A percentile compares a stretch with the other conserved stretches of the same genome.
Evolutionary conservation across 2,329 filamentous ascomycete genomes (phyloP).

Genomic region (Didymella pinodella): DNA sequence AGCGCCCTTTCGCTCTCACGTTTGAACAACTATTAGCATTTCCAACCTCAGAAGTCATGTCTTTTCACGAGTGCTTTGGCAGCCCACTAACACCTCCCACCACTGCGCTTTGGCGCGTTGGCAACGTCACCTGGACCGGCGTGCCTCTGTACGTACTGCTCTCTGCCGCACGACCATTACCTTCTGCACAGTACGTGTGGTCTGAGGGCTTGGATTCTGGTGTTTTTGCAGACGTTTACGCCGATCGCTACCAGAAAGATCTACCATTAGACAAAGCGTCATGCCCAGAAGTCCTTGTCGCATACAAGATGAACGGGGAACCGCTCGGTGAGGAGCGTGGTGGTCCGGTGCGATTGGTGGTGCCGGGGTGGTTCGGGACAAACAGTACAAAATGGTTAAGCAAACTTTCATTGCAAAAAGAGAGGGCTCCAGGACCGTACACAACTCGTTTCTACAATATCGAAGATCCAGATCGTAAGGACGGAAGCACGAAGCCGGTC

Average conservation of each 20-base stretch:
- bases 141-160: conserved; percentile 39
- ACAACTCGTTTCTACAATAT: conserved; percentile 43
- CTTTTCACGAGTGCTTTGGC: conserved; percentile 51
- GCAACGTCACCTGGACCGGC: conserved; percentile 50
- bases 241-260: conserved; percentile 47
- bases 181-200: conserved; percentile 36
- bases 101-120: conserved; percentile 42
- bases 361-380: conserved; percentile 46
- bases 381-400: conserved; percentile 47
- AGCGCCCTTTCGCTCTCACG: conserved; percentile 36
- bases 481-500: conserved; percentile 30
- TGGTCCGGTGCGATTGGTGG: conserved; percentile 43
- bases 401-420: conserved; percentile 27
- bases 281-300: conserved; percentile 36
- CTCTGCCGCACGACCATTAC: conserved; percentile 21
- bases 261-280: conserved; percentile 39
- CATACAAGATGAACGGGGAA: conserved; percentile 39
- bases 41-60: conserved; percentile 34
- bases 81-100: conserved; percentile 43
- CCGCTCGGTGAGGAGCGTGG: conserved; percentile 34
- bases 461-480: conserved; percentile 19
- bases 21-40: conserved; percentile 37
- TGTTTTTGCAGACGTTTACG: conserved; percentile 31
- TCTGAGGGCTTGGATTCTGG: conserved; percentile 42
- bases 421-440: conserved; percentile 34